These are phyloP conservation scores for Entelexis paramagnoliae DNA, from an alignment of 1,139 yeast genomes.

Conservation along the genomic window DNA sequence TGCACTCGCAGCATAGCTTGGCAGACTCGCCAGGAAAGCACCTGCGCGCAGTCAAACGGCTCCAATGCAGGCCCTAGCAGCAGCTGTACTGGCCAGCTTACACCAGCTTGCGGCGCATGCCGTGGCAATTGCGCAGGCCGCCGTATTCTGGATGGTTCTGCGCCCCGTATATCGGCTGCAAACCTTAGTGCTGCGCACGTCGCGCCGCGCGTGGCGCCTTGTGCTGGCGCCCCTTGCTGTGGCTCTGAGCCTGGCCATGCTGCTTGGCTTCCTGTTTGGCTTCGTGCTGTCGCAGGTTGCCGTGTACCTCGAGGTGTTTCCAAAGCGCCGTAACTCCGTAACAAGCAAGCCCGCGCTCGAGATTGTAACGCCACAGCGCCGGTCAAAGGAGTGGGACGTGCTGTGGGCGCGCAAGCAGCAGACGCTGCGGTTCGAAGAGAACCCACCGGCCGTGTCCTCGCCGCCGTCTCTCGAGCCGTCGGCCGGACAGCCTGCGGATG, in stretches of 20 bases:
- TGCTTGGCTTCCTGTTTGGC: constrained; percentile 4
- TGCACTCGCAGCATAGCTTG: neutral
- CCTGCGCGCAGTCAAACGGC: neutral
- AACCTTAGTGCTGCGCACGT: neutral
- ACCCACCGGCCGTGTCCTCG: neutral
- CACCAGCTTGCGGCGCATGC: neutral
- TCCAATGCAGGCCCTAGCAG: neutral
- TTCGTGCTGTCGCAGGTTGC: constrained; percentile 7
- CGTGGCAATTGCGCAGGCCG: neutral
- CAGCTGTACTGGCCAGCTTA: neutral
- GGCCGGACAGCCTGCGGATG: neutral
- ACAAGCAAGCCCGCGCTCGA: neutral
- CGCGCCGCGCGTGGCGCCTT: neutral
- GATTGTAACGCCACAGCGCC: neutral
- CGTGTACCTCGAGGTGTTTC: constrained; percentile 8
- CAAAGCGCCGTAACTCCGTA: neutral
- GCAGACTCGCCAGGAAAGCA: constrained; percentile 1
- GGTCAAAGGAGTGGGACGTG: neutral
- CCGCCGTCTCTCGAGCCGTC: constrained; percentile 2
- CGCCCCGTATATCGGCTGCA: neutral
- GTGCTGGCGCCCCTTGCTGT: neutral
- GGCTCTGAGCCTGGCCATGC: neutral
- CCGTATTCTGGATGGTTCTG: neutral
- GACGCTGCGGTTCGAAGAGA: neutral
- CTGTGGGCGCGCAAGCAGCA: neutral